These are phyloP conservation scores for Kurtzmaniella natalensis DNA, from an alignment of 1,139 yeast genomes.

Conservation along the genomic window DNA sequence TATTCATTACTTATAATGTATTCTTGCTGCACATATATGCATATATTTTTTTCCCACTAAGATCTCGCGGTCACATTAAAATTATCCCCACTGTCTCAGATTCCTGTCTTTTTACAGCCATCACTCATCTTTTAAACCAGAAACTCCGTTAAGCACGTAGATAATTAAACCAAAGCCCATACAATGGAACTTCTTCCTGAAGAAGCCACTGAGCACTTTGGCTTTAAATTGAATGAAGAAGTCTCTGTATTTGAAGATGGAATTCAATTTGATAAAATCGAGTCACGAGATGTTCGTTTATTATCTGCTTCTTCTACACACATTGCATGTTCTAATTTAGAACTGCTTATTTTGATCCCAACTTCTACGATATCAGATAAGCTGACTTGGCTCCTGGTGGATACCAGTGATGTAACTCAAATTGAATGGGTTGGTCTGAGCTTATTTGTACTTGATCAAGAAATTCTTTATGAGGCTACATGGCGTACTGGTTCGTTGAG, in stretches of 20 bases:
- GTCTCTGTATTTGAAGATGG: slow-evolving; percentile 22
- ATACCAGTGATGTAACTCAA: background rate
- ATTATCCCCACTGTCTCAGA: no score
- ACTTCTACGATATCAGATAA: slow-evolving; percentile 9
- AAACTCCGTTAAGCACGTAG: no score
- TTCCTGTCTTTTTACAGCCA: no score
- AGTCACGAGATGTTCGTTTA: slow-evolving; percentile 19
- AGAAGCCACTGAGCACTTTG: slow-evolving; percentile 34
- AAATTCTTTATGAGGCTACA: background rate
- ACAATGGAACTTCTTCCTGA: slow-evolving; percentile 12
- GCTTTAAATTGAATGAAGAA: slow-evolving; percentile 33
- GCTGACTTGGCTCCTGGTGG: background rate
- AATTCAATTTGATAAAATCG: slow-evolving; percentile 19
- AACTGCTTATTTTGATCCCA: slow-evolving; percentile 16
- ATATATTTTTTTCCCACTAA: no score
- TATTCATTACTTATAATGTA: no score
- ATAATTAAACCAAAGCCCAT: no score
- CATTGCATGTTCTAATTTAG: slow-evolving; percentile 32
- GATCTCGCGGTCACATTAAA: no score
- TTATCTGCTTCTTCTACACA: slow-evolving; percentile 24
- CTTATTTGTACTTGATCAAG: slow-evolving; percentile 1
- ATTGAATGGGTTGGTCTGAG: slow-evolving; percentile 1
- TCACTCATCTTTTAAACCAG: no score
- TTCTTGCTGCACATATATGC: no score
- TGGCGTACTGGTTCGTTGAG: background rate